These are phyloP conservation scores for Geranium rotundifolium DNA, from an alignment of 345 rosid genomes.

Conservation along the genomic window DNA sequence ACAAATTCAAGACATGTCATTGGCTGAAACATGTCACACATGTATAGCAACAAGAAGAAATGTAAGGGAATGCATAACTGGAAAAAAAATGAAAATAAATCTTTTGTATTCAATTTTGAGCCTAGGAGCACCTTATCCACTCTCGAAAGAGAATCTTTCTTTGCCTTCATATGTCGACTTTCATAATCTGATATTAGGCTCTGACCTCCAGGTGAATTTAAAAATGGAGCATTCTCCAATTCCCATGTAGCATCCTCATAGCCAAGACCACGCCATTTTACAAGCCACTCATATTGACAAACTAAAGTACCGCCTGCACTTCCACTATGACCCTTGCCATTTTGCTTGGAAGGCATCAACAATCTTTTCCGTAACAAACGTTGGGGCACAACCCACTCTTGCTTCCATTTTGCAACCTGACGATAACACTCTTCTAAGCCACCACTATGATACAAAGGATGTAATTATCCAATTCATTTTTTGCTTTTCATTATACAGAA, in stretches of 20 bases:
- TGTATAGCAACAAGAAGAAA: not conserved
- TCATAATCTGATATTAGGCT: slow-evolving; percentile 33
- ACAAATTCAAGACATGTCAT: not conserved
- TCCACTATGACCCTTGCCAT: slow-evolving; percentile 2
- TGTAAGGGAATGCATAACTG: too few species aligned
- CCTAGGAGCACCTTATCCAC: slow-evolving; percentile 20
- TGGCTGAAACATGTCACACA: not conserved
- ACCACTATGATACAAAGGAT: slow-evolving; percentile 1
- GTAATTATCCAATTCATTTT: not conserved
- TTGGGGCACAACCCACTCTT: slow-evolving; percentile 36
- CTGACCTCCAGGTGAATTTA: slow-evolving; percentile 22
- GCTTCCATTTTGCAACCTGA: slow-evolving; percentile 30
- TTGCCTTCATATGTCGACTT: slow-evolving; percentile 21
- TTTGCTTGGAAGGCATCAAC: slow-evolving; percentile 13
- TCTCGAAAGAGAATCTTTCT: slow-evolving; percentile 6
- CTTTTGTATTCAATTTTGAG: not conserved
- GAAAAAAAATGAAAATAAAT: not conserved
- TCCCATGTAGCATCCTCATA: slow-evolving; percentile 55
- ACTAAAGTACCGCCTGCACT: slow-evolving; percentile 3
- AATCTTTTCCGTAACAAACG: slow-evolving; percentile 30
- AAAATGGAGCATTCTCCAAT: slow-evolving; percentile 30
- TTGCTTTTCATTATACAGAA: not conserved
- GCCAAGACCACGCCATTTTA: slow-evolving; percentile 49
- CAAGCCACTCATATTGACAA: slow-evolving; percentile 45
- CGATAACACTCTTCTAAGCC: slow-evolving; percentile 3